phyloP scores from a whole-genome alignment of 1,284 basidiomycete genomes.

The Apiotrichum mycotoxinovorans region DNA sequence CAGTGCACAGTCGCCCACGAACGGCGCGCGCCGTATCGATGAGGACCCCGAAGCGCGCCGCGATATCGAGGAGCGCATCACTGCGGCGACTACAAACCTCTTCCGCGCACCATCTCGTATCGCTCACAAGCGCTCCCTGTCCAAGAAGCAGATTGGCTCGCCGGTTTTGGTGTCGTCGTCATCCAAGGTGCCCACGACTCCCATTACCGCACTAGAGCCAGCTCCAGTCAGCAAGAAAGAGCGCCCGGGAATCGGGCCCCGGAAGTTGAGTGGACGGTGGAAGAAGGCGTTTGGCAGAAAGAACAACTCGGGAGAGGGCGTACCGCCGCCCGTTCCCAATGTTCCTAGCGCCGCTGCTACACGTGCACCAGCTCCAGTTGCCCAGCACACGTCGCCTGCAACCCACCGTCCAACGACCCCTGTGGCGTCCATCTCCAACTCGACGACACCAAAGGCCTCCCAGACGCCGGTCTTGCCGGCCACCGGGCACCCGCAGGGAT shows the following conservation, averaged over 20 bases:
- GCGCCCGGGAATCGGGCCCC: not conserved
- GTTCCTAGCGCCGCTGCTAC: not conserved
- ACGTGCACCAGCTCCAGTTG: too few species aligned
- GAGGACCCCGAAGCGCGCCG: constrained; percentile 36
- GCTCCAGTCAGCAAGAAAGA: not conserved
- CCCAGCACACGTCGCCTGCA: not conserved
- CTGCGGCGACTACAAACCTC: constrained; percentile 42
- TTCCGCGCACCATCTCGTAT: constrained; percentile 36
- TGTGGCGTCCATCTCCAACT: not conserved
- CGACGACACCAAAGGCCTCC: constrained; percentile 1
- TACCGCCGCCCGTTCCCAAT: constrained; percentile 9
- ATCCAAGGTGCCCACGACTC: constrained; percentile 26
- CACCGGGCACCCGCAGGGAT: not conserved
- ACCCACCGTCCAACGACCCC: not conserved
- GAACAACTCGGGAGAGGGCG: constrained; percentile 23
- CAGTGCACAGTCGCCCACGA: not conserved
- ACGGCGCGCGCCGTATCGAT: constrained; percentile 16
- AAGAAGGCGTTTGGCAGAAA: constrained; percentile 37
- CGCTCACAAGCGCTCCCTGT: constrained; percentile 17
- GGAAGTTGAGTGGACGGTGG: constrained; percentile 30
- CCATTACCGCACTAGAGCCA: constrained; percentile 8
- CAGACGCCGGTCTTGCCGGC: not conserved
- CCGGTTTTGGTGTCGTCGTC: constrained; percentile 41
- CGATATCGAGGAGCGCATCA: constrained; percentile 46
- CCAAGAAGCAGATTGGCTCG: constrained; percentile 31